Conservation (phyloP, 306 rosid species). For the Inga leiocalycina region DNA sequence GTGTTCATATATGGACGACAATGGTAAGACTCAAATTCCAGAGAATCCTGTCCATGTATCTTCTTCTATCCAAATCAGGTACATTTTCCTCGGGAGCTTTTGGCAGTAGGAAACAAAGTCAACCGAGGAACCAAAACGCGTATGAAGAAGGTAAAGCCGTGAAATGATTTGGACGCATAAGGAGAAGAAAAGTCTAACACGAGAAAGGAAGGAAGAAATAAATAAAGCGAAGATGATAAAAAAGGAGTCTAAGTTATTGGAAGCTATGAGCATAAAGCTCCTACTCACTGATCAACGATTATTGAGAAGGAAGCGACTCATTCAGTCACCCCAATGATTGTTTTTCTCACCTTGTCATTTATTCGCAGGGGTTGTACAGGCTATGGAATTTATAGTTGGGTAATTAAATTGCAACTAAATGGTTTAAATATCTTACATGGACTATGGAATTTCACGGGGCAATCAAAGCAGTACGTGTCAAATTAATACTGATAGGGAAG, state of each 20-base stretch:
- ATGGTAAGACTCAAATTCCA: neutral
- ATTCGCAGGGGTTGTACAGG: neutral
- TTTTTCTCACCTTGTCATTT: neutral
- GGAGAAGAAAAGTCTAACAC: neutral
- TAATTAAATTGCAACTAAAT: neutral
- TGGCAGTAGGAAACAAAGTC: neutral
- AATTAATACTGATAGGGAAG: too few species aligned
- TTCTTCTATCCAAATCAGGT: neutral
- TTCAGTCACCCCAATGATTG: neutral
- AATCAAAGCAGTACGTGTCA: neutral
- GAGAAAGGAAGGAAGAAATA: neutral
- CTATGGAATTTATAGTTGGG: too few species aligned
- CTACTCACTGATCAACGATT: neutral
- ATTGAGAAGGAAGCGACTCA: neutral
- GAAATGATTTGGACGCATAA: neutral
- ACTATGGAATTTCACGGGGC: neutral
- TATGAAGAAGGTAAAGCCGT: neutral
- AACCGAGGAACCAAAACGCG: slow-evolving; percentile 10
- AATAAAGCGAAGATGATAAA: too few species aligned
- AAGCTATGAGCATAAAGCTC: neutral
- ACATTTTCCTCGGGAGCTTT: neutral
- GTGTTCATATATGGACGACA: neutral
- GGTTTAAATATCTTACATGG: neutral
- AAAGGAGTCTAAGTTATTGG: neutral
- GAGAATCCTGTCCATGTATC: neutral